Evolutionary conservation across 2,329 filamentous ascomycete species (phyloP), one percentile per base, ranked within the genome.

Genomic region (Metarhizium robertsii): DNA sequence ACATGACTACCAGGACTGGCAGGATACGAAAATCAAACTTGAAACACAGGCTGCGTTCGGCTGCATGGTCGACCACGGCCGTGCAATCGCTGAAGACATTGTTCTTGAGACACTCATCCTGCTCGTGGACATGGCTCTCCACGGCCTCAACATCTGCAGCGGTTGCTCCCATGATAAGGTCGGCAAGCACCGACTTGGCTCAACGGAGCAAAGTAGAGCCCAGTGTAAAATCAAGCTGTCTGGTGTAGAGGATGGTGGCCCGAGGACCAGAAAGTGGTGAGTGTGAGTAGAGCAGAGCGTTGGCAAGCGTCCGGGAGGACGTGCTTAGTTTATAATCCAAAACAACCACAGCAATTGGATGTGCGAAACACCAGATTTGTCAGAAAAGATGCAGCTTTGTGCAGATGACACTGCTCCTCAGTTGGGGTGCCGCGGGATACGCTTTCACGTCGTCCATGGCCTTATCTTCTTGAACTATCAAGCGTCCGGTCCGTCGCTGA

Each of bases 1-100:
- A 81, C 79, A 83, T 83, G 29, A 79, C 43, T 25, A 79, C 77
- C 52, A 83, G 62, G 3, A 81, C 73, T 2, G 79, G 79, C 59
- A 83, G 62, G 10, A 83, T 65, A 20, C 78, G 75, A 20, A 78
- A 64, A 62, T 83, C 79, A 56, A 83, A 77, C 64, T 80, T 81
- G 65, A 76, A 73, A 60, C 77, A 78, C 6, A 82, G 68, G 0
- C 71, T 71, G 25, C 72, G 71, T 66, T 83, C 79, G 14, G 78
- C 77, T 6, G 65, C 69, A n/a, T 70, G 69, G 57, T 71, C 67
- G 16, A 72, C 49, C 42, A 71, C 67, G 30, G 61, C 63, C 4
- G 64, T 65, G 38, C 61, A 67, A 46, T 62, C 62, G 38, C 60
- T 61, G 5, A 49, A 36, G 11, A 55, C 43, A 38, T 50, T 55